Conservation (phyloP, 495 filamentous ascomycete species). For the Oleoguttula mirabilis region DNA sequence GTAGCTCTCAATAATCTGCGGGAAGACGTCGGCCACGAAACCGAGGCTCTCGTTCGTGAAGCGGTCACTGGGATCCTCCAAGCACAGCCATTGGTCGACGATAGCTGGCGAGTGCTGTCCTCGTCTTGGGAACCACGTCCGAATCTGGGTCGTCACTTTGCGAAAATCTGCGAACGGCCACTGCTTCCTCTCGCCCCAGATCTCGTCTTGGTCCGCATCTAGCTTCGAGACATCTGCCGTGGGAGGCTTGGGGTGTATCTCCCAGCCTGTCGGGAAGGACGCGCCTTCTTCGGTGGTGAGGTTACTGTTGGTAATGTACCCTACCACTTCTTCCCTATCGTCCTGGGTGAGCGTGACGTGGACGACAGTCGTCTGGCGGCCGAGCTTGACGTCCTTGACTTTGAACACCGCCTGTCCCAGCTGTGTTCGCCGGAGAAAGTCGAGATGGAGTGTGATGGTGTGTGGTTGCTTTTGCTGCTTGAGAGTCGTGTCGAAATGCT, state of each 20-base stretch:
- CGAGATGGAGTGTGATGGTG: slow-evolving; percentile 54
- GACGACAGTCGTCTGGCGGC: slow-evolving; percentile 54
- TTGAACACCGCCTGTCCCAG: slow-evolving; percentile 49
- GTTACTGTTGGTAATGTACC: slow-evolving; percentile 57
- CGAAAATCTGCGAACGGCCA: slow-evolving; percentile 39
- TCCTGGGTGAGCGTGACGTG: slow-evolving; percentile 54
- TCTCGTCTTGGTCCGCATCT: slow-evolving; percentile 28
- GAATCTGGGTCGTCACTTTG: slow-evolving; percentile 42
- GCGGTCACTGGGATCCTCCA: slow-evolving; percentile 27
- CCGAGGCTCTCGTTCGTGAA: slow-evolving; percentile 38
- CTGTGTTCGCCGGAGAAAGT: slow-evolving; percentile 59
- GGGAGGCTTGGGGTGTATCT: slow-evolving; percentile 35
- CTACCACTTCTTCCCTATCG: slow-evolving; percentile 48
- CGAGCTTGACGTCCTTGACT: slow-evolving; percentile 62
- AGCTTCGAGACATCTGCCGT: slow-evolving; percentile 36
- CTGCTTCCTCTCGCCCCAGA: slow-evolving; percentile 31
- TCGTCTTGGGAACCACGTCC: slow-evolving; percentile 43
- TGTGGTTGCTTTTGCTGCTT: slow-evolving; percentile 47
- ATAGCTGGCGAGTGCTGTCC: slow-evolving; percentile 32
- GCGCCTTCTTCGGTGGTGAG: slow-evolving; percentile 47
- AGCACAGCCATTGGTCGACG: slow-evolving; percentile 57
- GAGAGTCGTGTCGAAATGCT: slow-evolving; percentile 56
- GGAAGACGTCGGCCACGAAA: slow-evolving; percentile 54
- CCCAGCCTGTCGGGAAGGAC: slow-evolving; percentile 42
- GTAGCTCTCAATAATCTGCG: slow-evolving; percentile 41